Conservation (phyloP, 805 yeast genomes). For the Pichia scutulata region DNA sequence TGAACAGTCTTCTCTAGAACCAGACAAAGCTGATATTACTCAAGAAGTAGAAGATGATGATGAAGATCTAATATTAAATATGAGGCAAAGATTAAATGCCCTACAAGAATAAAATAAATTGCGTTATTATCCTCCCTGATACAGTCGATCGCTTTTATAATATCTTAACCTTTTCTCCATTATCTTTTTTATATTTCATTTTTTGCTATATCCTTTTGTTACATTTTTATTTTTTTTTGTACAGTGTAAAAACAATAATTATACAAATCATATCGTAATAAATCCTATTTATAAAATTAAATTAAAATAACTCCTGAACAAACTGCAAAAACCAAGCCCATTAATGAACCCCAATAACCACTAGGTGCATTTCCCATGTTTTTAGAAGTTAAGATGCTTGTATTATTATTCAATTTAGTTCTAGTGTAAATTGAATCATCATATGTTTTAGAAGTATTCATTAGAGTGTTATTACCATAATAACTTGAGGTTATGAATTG, state of each 20-base stretch:
- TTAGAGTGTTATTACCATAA: neutral
- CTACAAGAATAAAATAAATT: conserved; percentile 44
- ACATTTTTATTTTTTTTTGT: neutral
- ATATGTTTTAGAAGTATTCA: neutral
- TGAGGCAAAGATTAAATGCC: conserved; percentile 85
- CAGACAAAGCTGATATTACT: conserved; percentile 10
- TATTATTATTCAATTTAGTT: neutral
- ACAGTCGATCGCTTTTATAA: neutral
- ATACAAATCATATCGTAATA: neutral
- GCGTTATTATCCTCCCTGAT: neutral
- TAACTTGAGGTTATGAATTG: neutral
- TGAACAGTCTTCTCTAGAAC: neutral
- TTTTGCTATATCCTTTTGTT: neutral
- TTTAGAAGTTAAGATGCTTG: neutral
- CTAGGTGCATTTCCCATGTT: neutral
- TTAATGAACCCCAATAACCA: conserved; percentile 1
- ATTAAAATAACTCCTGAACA: conserved; percentile 5
- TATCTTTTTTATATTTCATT: neutral
- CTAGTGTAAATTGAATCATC: conserved; percentile 4
- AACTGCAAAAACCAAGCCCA: conserved; percentile 4
- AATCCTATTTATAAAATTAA: neutral
- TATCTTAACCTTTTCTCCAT: neutral
- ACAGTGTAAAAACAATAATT: neutral
- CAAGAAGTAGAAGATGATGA: conserved; percentile 53
- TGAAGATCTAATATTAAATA: conserved; percentile 66